These are phyloP conservation scores for Furcasterigmium furcatum DNA, from an alignment of 2,329 filamentous ascomycete genomes.

Conservation along the genomic window DNA sequence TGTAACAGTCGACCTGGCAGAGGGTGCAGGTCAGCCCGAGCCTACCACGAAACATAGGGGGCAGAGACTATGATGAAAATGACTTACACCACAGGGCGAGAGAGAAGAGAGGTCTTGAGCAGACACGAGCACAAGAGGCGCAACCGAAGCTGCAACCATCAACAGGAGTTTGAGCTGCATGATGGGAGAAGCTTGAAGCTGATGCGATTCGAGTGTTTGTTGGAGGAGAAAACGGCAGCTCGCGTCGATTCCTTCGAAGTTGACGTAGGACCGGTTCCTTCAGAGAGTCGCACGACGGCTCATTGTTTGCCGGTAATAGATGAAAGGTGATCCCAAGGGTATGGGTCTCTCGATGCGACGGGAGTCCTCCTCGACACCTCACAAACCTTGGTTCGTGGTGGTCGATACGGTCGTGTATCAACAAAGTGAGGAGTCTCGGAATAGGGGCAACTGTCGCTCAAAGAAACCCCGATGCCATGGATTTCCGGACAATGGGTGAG, in stretches of 20 bases:
- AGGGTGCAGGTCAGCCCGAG: neutral
- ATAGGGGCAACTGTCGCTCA: no score
- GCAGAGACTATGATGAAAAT: neutral
- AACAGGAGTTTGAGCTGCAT: slow-evolving; percentile 5
- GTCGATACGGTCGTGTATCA: no score
- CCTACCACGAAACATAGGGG: no score
- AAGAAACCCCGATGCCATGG: no score
- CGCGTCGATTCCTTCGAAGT: no score
- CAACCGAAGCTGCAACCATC: neutral
- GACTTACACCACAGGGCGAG: slow-evolving; percentile 13
- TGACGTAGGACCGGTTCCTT: slow-evolving; percentile 5
- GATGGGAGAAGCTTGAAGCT: neutral
- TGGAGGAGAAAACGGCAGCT: no score
- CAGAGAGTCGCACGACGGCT: slow-evolving; percentile 7
- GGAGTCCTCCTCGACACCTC: no score
- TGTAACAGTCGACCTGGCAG: slow-evolving; percentile 8
- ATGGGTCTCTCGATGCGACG: neutral
- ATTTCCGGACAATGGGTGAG: no score
- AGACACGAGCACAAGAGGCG: neutral
- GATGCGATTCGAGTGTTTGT: neutral
- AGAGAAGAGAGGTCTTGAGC: slow-evolving; percentile 9
- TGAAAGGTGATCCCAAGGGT: neutral
- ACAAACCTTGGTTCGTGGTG: no score
- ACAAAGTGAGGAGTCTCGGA: no score
- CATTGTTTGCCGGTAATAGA: slow-evolving; percentile 6